Evolutionary conservation across 768 basidiomycete species (phyloP).

Genomic region (Suillus hirtellus): DNA sequence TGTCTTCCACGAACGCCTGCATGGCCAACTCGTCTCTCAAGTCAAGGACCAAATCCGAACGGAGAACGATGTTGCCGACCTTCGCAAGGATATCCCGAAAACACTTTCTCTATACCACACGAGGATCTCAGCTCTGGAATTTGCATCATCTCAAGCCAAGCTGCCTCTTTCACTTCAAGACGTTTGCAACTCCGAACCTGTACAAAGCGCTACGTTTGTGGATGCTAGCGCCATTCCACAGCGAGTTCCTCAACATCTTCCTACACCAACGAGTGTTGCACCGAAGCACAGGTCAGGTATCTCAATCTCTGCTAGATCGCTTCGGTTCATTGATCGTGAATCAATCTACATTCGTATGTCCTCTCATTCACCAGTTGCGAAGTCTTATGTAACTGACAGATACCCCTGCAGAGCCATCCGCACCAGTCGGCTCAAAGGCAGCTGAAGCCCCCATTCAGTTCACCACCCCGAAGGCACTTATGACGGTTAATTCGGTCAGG

Average conservation of each 20-base stretch:
- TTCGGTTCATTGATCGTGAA: neutral
- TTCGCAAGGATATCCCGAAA: constrained; percentile 1
- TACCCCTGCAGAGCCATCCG: neutral
- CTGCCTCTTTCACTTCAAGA: neutral
- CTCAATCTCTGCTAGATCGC: neutral
- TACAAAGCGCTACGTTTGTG: neutral
- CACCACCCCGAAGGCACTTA: neutral
- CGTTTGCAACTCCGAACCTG: neutral
- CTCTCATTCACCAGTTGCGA: neutral
- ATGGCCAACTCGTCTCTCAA: neutral
- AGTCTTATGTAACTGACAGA: neutral
- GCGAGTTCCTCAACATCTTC: neutral
- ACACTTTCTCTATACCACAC: neutral
- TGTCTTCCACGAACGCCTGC: neutral
- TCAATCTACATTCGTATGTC: constrained; percentile 1
- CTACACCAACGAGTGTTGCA: neutral
- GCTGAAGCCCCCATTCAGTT: neutral
- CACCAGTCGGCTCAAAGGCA: neutral
- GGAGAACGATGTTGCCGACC: neutral
- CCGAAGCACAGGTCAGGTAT: neutral
- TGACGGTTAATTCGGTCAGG: neutral
- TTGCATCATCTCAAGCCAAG: neutral
- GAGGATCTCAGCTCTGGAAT: neutral
- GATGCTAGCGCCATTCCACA: neutral
- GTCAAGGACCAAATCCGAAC: neutral